Evolutionary conservation across 352 stramenopile genomes (phyloP).

Genomic region (Phytopythium litorale): DNA sequence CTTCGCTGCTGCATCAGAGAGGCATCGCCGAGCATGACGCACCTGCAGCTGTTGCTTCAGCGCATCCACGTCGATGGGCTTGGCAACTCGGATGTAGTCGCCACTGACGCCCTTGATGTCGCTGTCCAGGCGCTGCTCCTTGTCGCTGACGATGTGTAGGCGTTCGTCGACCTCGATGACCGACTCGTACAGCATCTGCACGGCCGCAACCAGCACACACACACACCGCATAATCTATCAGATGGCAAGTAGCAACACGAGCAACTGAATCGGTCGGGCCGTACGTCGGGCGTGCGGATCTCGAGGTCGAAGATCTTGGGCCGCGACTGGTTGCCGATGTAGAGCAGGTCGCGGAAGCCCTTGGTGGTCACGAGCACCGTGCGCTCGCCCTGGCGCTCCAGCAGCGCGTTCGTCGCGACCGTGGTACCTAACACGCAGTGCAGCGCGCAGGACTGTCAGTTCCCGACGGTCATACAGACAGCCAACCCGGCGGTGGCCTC

Average conservation of each 20-base stretch:
- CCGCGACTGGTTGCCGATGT: constrained; percentile 98
- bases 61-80: constrained; percentile 73
- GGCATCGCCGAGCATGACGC: not conserved
- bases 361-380: constrained; percentile 95
- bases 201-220: not conserved
- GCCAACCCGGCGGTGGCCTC: not conserved
- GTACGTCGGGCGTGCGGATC: constrained; percentile 89
- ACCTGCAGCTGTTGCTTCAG: constrained; percentile 84
- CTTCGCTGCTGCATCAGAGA: not conserved
- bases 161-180: constrained; percentile 98
- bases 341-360: constrained; percentile 95
- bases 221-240: constrained; percentile 6
- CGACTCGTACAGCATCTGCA: constrained; percentile 93
- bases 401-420: constrained; percentile 98
- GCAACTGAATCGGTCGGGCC: constrained; percentile 1
- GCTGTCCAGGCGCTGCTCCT: constrained; percentile 40
- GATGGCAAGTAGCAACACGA: constrained; percentile 3
- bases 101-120: constrained; percentile 85
- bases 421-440: constrained; percentile 82
- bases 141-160: constrained; percentile 88
- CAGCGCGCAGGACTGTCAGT: not conserved
- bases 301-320: constrained; percentile 97
- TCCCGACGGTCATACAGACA: not conserved
- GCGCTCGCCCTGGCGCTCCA: constrained; percentile 95
- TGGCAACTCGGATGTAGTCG: constrained; percentile 85